Percentiles rank a stretch among this genome's conserved stretches.
These are phyloP conservation scores for Vaccinium myrtillus DNA, from an alignment of 148 eudicot genomes.

Conservation along the genomic window DNA sequence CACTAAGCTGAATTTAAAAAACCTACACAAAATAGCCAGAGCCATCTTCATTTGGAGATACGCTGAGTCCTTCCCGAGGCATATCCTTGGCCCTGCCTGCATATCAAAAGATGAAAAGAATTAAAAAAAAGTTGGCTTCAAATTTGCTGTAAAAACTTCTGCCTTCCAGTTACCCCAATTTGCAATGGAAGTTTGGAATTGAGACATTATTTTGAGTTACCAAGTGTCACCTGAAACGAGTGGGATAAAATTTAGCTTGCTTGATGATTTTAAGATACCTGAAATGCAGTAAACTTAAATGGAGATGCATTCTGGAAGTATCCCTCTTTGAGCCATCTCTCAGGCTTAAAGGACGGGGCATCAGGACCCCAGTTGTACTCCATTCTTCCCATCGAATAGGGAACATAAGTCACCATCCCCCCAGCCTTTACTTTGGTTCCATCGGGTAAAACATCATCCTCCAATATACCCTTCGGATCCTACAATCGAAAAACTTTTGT, in stretches of 20 bases:
- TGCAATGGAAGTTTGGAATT: not conserved
- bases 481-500: constrained; percentile 7
- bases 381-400: constrained; percentile 98
- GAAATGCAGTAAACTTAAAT: constrained; percentile 96
- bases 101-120: constrained; percentile 2
- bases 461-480: constrained; percentile 90
- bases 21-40: constrained; percentile 74
- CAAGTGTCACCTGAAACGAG: not conserved
- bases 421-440: constrained; percentile 96
- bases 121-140: constrained; percentile 7
- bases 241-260: not conserved
- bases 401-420: constrained; percentile 98
- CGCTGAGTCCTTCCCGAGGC: constrained; percentile 95
- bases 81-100: constrained; percentile 96
- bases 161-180: not conserved
- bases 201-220: not conserved
- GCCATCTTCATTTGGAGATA: constrained; percentile 97
- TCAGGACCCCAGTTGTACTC: constrained; percentile 96
- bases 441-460: constrained; percentile 88
- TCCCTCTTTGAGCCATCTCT: constrained; percentile 95
- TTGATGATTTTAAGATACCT: constrained; percentile 39
- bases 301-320: constrained; percentile 86
- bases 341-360: constrained; percentile 76
- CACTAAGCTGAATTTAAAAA: constrained; percentile 66
- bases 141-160: not conserved